phyloP scores from a whole-genome alignment of 2,329 filamentous ascomycete genomes.

The Seiridium unicorne region DNA sequence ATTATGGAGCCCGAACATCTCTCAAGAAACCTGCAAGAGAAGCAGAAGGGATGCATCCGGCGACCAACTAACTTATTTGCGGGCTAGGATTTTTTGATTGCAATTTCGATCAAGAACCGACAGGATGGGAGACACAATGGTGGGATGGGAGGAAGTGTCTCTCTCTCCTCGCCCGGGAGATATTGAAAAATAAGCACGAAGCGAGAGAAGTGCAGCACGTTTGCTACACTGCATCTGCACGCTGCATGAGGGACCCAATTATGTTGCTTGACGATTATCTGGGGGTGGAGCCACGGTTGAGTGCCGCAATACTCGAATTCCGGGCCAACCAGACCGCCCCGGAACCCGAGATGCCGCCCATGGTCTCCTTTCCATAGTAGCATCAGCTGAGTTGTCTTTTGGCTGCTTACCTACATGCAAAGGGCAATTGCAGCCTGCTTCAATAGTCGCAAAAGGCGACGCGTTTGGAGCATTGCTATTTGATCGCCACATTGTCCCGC shows the following conservation, averaged over 20 bases:
- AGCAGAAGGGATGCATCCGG: no score
- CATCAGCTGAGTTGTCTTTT: slow-evolving; percentile 2
- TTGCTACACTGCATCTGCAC: not conserved
- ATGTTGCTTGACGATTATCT: not conserved
- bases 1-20: no score
- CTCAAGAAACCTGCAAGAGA: no score
- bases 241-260: no score
- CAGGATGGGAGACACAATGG: not conserved
- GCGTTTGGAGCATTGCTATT: not conserved
- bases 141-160: no score
- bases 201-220: not conserved
- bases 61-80: no score
- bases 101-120: no score
- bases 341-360: not conserved
- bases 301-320: not conserved
- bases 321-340: not conserved
- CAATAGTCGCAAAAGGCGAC: not conserved
- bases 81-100: no score
- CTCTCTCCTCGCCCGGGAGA: no score
- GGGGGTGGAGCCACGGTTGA: not conserved
- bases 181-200: not conserved
- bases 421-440: slow-evolving; percentile 1
- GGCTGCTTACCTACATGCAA: not conserved
- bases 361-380: not conserved
- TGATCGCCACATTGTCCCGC: not conserved